Base-by-base conservation (phyloP, 441 rosid species). In the Lepidium campestre region DNA sequence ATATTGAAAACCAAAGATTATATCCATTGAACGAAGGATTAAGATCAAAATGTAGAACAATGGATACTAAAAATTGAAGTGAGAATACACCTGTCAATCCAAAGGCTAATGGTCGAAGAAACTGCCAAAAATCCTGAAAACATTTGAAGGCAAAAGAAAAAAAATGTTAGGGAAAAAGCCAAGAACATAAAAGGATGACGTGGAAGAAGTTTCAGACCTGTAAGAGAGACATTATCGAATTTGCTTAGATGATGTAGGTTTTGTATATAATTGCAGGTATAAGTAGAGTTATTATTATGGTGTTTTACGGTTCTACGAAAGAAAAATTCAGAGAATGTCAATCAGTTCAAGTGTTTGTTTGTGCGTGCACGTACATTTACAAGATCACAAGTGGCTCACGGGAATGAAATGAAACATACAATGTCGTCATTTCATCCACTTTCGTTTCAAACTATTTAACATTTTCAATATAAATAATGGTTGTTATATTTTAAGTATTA, bases 111-210 rank as follows among this genome's bases (percentile, higher is more conserved):
- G 79, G 72, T 65, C 10, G 57, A 49, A 70, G 68, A 55, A 75
- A 40, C 54, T 70, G 68, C 75, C 45, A 70, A 9, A 75, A 61
- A 65, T 70, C 79, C 75, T 75, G 65, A 53, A 60, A 70, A 66
- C 57, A 58, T 59, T 32, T 42, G 4, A 5, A 25, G 14, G 22
- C 8, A 18, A 9, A 44, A n/a, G 40, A 11, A 50, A 41, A 12
- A 48, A 15, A 50, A 47, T 61, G 55, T 22, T 10, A 58, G 18
- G n/a, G 10, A 15, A 11, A 67, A 23, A 50, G 10, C n/a, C 11
- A 48, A 73, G 41, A 40, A 34, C 11, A 18, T 22, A 19, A 44
- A 10, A 2, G 27, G 25, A 64, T 25, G 48, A 29, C 15, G 65
- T n/a, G 8, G 31, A 20, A 2, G 5, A 46, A 50, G 56, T 50